Evolutionary conservation across 1,139 yeast genomes (phyloP), one percentile per base, ranked within the genome.

Genomic region (Pneumocystis canis): DNA sequence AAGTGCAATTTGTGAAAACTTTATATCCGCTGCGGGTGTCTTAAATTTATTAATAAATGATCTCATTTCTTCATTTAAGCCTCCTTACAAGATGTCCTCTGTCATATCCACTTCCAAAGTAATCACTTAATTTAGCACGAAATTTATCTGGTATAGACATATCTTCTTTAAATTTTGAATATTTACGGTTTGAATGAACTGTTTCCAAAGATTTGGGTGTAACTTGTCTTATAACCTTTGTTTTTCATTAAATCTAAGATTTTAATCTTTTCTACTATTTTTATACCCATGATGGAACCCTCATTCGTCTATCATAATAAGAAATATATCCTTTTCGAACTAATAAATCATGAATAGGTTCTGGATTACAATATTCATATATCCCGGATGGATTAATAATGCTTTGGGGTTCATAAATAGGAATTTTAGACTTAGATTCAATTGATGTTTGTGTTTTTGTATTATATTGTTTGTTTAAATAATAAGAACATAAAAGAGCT

Each of bases 1-100:
- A 97, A 94, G 90, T 14, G 97, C 97, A 30, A 74, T 70, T 73
- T 92, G 98, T 41, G 83, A 82, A 74, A 82, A 92, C 72, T 89
- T 89, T 53, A 97, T 97, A 73, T 92, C 88, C 0, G 98, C 98
- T 4, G 98, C 98, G 1, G 99, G 97, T 0, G 96, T 97, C 71
- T 87, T 88, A 20, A n/a, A 25, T 16, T 4, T 9, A 11, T 37
- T 18, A 35, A 33, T 33, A 20, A 1, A n/a, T n/a, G n/a, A n/a
- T n/a, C n/a, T 2, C 5, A 47, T 59, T 3, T 7, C 25, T 39
- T 2, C n/a, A 47, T 9, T 9, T 20, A 20, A 25, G 11, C 11
- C n/a, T 20, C 14, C n/a, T 11, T 5, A 62, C 69, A 64, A 66
- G 66, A 73, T 92, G 99, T 2, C 99, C 99, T 68, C 98, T 78